phyloP scores from a whole-genome alignment of 805 yeast species.

The Saccharomycopsis fermentans region DNA sequence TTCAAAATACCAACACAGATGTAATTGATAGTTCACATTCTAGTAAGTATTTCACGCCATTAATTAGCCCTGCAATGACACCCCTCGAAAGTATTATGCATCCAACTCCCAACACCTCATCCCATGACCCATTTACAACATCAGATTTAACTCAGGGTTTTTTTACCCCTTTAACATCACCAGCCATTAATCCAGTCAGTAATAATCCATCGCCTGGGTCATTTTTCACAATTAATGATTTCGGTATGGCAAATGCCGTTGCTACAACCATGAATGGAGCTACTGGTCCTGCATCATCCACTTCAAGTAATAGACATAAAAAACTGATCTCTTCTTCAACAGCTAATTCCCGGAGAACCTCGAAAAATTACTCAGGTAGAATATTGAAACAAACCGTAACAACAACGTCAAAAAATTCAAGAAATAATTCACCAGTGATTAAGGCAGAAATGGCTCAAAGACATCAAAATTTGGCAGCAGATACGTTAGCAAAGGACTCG shows the following conservation, averaged over 20 bases:
- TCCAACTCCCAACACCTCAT: neutral
- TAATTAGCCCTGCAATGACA: constrained; percentile 67
- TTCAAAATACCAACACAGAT: neutral
- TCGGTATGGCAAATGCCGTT: neutral
- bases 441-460: constrained; percentile 7
- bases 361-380: constrained; percentile 4
- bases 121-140: neutral
- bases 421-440: constrained; percentile 14
- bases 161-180: constrained; percentile 71
- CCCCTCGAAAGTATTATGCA: constrained; percentile 34
- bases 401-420: neutral
- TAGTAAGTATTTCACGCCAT: constrained; percentile 50
- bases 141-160: constrained; percentile 38
- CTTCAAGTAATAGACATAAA: neutral
- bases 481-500: neutral
- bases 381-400: constrained; percentile 7
- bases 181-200: constrained; percentile 51
- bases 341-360: neutral
- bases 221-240: neutral
- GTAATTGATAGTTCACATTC: neutral
- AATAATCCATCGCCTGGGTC: constrained; percentile 1
- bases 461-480: neutral
- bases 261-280: neutral
- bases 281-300: neutral
- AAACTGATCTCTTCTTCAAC: neutral